Base-by-base conservation (phyloP, 2,329 filamentous ascomycete species). In the Aspergillus sclerotialis region DNA sequence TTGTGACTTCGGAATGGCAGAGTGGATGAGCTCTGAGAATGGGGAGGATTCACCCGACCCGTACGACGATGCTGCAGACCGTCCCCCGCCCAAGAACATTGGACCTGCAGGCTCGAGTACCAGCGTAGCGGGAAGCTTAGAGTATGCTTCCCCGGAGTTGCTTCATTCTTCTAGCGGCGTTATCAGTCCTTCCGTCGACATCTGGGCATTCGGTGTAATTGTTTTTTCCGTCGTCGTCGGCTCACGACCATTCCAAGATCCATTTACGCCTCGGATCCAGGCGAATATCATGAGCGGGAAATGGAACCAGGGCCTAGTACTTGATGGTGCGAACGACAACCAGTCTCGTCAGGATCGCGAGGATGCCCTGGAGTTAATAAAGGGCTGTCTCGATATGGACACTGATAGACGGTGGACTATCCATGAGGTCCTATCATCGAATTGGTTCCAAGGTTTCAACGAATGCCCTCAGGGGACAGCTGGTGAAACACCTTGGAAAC, bases 1-100 rank as follows among this genome's bases (percentile, higher is more conserved):
- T 4, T 82, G 78, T 55, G 79, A 83, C 51, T 83, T 83, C 49
- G 79, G 79, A 30, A 78, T 83, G 65, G 77, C 79, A 9, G 78
- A 82, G 51, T 82, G 79, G 63, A 70, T 82, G 43, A 68, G 70
- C 14, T 70, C 64, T 36, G 76, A 78, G 40, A 68, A 69, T 39
- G 69, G 69, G 14, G 64, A 65, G 16, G 64, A 67, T 38, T 67
- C 69, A 7, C 62, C 67, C 9, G 70, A 72, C 39, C 70, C 71
- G 5, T 67, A 67, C 36, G 64, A 66, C 35, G 60, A 65, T 43
- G 55, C 57, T 8, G 56, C 57, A 5, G 67, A 70, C 46, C 60
- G 68, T 7, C 67, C 71, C 33, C 64, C 71, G 16, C 59, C 61
- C 6, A 60, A 63, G 39, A 69, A 65, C 43, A 73, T 75, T 36